Percentiles rank a stretch among this genome's conserved stretches.
These are phyloP conservation scores for Geotrichum reessii DNA, from an alignment of 1,139 yeast genomes.

Conservation along the genomic window DNA sequence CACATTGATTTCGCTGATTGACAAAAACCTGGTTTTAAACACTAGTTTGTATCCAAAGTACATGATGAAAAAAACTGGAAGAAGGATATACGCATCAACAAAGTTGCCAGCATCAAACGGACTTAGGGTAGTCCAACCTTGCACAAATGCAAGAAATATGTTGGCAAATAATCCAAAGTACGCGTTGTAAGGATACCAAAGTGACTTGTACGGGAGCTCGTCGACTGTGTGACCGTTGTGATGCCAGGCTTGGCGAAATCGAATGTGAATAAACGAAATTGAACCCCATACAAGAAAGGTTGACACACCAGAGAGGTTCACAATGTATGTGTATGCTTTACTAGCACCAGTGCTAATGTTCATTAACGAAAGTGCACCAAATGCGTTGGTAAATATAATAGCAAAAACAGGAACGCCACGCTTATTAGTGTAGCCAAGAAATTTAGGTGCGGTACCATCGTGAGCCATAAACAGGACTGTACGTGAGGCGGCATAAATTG, in stretches of 20 bases:
- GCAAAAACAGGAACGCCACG: slow-evolving; percentile 58
- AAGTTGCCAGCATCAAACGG: slow-evolving; percentile 57
- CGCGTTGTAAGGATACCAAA: slow-evolving; percentile 50
- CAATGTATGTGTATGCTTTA: slow-evolving; percentile 77
- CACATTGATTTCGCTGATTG: slow-evolving; percentile 43
- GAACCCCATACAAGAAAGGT: slow-evolving; percentile 49
- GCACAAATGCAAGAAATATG: slow-evolving; percentile 52
- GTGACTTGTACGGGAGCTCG: slow-evolving; percentile 51
- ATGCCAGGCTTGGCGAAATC: slow-evolving; percentile 49
- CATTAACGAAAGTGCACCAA: slow-evolving; percentile 54
- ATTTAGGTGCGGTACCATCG: slow-evolving; percentile 56
- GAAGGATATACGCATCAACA: slow-evolving; percentile 59
- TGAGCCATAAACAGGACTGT: slow-evolving; percentile 53
- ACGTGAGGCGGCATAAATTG: slow-evolving; percentile 58
- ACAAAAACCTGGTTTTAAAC: slow-evolving; percentile 43
- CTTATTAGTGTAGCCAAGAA: slow-evolving; percentile 50
- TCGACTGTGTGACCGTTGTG: slow-evolving; percentile 43
- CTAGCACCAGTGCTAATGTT: slow-evolving; percentile 58
- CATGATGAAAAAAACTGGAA: slow-evolving; percentile 50
- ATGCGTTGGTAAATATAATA: slow-evolving; percentile 41
- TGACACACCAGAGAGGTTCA: slow-evolving; percentile 65
- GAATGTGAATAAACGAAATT: slow-evolving; percentile 46
- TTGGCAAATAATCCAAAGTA: slow-evolving; percentile 48
- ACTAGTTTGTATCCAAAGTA: slow-evolving; percentile 41
- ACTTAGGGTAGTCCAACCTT: slow-evolving; percentile 61